A percentile compares a stretch with the other conserved stretches of the same genome.
phyloP scores from a whole-genome alignment of 345 rosid species.

The Populus alba region DNA sequence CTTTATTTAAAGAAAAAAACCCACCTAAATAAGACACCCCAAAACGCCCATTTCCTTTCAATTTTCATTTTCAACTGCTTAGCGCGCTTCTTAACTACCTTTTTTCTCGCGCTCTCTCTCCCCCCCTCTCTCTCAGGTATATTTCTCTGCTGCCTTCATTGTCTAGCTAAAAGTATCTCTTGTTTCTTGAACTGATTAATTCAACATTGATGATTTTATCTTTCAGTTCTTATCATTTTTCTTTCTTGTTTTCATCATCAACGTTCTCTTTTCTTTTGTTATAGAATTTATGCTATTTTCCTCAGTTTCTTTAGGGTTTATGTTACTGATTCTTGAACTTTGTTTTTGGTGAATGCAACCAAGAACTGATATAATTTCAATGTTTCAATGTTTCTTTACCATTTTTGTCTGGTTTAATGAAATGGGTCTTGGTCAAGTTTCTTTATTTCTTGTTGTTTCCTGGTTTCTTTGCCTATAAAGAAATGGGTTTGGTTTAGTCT shows the following conservation, averaged over 20 bases:
- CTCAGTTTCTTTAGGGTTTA: slow-evolving; percentile 1
- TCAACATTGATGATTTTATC: background rate
- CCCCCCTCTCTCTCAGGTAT: slow-evolving; percentile 6
- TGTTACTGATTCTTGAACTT: background rate
- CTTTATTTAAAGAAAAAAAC: background rate
- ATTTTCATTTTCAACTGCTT: background rate
- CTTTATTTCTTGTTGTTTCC: no score
- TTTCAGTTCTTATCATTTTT: background rate
- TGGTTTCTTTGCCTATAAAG: background rate
- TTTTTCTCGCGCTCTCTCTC: background rate
- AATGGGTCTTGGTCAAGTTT: background rate
- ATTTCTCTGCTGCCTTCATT: background rate
- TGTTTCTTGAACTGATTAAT: background rate
- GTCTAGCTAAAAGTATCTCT: background rate
- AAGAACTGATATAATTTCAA: background rate
- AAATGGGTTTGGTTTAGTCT: background rate
- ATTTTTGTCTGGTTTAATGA: background rate
- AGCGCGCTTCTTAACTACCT: background rate
- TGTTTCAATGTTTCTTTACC: background rate
- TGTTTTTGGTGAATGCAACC: background rate
- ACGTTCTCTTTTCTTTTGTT: background rate
- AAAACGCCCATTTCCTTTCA: no score
- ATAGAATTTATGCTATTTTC: background rate
- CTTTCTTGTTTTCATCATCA: background rate
- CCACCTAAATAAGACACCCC: background rate